Evolutionary conservation across 805 yeast genomes (phyloP).

Genomic region (Scheffersomyces lignosus): DNA sequence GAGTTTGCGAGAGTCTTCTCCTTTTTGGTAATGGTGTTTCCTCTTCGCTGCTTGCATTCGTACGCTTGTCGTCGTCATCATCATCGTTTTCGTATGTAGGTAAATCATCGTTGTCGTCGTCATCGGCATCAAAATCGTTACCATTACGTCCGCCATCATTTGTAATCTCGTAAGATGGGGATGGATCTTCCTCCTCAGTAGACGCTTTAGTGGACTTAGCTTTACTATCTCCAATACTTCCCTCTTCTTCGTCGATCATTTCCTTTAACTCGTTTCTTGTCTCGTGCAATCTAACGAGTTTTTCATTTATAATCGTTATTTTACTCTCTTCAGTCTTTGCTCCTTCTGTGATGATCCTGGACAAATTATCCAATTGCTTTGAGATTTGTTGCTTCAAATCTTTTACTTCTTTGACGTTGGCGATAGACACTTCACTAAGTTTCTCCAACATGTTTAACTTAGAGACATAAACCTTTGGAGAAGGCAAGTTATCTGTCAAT

Average conservation of each 20-base stretch:
- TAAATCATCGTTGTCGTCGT: conserved; percentile 15
- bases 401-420: conserved; percentile 33
- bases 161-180: conserved; percentile 23
- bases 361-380: conserved; percentile 24
- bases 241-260: conserved; percentile 20
- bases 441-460: conserved; percentile 41
- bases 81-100: conserved; percentile 16
- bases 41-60: conserved; percentile 1
- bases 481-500: conserved; percentile 37
- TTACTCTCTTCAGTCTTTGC: conserved; percentile 34
- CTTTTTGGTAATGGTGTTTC: not conserved
- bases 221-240: not conserved
- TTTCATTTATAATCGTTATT: conserved; percentile 26
- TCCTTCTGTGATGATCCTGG: conserved; percentile 23
- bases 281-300: conserved; percentile 24
- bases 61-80: conserved; percentile 14
- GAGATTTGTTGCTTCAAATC: conserved; percentile 26
- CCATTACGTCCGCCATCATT: conserved; percentile 5
- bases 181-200: conserved; percentile 23
- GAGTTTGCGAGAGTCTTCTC: conserved; percentile 14
- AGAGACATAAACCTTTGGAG: conserved; percentile 36
- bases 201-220: not conserved
- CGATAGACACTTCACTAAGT: conserved; percentile 31
- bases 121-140: conserved; percentile 11
- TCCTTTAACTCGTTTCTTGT: conserved; percentile 34